phyloP scores from a whole-genome alignment of 106 monocot species.

The Triglochin maritima region DNA sequence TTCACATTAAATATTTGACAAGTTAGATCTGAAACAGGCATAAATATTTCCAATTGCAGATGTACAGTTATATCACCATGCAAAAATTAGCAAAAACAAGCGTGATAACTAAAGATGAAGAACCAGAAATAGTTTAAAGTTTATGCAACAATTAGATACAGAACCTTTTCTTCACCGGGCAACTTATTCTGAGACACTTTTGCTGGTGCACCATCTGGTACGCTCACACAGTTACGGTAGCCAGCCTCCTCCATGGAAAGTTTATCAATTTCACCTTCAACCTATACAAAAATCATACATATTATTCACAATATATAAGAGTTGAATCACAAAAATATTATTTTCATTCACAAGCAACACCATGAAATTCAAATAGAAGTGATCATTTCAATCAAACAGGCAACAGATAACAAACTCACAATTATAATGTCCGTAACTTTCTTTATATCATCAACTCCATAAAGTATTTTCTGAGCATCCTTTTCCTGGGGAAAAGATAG shows the following conservation, averaged over 20 bases:
- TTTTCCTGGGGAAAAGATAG: slow-evolving; percentile 5
- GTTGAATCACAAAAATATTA: background rate
- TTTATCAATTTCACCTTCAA: slow-evolving; percentile 33
- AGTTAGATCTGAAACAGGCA: no score
- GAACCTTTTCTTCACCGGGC: slow-evolving; percentile 19
- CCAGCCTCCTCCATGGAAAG: slow-evolving; percentile 31
- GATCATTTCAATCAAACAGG: background rate
- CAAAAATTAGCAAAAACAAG: background rate
- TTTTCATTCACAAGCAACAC: no score
- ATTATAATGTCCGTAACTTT: slow-evolving; percentile 57
- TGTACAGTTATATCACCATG: no score
- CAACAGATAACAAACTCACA: slow-evolving; percentile 32
- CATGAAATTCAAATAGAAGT: no score
- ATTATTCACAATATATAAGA: slow-evolving; percentile 5
- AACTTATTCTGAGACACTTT: slow-evolving; percentile 13
- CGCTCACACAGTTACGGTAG: slow-evolving; percentile 24
- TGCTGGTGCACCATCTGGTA: slow-evolving; percentile 29
- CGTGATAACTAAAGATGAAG: background rate
- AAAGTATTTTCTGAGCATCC: slow-evolving; percentile 8
- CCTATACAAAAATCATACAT: background rate
- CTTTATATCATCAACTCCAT: slow-evolving; percentile 14
- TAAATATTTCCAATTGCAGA: no score
- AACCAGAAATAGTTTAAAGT: background rate
- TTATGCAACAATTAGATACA: background rate
- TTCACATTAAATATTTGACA: no score